Conservation (phyloP, 495 filamentous ascomycete genomes). For the Rhypophila decipiens region DNA sequence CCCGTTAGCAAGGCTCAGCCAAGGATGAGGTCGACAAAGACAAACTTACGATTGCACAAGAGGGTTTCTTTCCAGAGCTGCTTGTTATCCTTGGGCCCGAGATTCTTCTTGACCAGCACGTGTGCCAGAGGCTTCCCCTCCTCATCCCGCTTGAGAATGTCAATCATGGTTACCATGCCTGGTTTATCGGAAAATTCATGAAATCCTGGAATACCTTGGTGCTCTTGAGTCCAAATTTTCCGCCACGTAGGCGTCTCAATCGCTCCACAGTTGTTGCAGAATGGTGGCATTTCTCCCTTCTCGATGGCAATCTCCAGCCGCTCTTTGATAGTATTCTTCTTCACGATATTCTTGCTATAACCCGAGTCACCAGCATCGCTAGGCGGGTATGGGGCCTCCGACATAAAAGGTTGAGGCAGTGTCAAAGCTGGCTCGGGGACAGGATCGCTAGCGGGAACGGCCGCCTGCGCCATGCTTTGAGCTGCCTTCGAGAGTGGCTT, state of each 20-base stretch:
- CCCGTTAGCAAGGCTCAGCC: slow-evolving; percentile 2
- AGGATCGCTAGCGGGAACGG: slow-evolving; percentile 19
- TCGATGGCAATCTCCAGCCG: slow-evolving; percentile 60
- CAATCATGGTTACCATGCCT: slow-evolving; percentile 56
- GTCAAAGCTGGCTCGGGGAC: slow-evolving; percentile 9
- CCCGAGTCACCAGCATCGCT: slow-evolving; percentile 18
- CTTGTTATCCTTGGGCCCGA: slow-evolving; percentile 51
- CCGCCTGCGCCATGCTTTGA: not conserved
- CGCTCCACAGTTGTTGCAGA: slow-evolving; percentile 85
- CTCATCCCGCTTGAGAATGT: slow-evolving; percentile 54
- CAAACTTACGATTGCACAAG: slow-evolving; percentile 78
- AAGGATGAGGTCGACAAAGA: not conserved
- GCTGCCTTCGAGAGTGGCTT: slow-evolving; percentile 10
- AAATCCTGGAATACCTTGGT: slow-evolving; percentile 53
- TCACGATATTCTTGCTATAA: slow-evolving; percentile 45
- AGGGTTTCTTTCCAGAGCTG: slow-evolving; percentile 60
- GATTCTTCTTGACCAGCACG: slow-evolving; percentile 70
- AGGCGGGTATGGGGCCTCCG: slow-evolving; percentile 22
- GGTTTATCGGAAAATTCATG: slow-evolving; percentile 62
- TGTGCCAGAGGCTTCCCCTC: slow-evolving; percentile 54
- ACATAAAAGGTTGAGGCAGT: slow-evolving; percentile 11
- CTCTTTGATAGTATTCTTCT: slow-evolving; percentile 57
- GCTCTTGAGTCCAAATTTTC: slow-evolving; percentile 71
- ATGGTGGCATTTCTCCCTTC: slow-evolving; percentile 71
- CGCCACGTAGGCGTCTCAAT: slow-evolving; percentile 96